Base-by-base conservation (phyloP, 331 rosid species). In the Cydonia oblonga region DNA sequence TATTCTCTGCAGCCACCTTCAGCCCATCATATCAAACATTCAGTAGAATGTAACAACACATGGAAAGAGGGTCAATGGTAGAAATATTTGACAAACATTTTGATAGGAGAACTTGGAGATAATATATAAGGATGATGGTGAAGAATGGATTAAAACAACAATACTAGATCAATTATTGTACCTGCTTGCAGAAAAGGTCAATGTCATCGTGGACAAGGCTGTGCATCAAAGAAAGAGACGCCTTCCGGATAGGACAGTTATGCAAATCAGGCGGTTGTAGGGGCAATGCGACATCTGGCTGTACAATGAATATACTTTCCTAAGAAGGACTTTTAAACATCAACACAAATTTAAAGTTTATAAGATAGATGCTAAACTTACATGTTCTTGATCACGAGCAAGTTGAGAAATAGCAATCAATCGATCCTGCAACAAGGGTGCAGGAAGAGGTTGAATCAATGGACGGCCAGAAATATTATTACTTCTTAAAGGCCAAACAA, bases 351-450 rank as follows among this genome's bases (percentile, higher is more conserved):
- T 64, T 35, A 66, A 13, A 42, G 62, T 49, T 58, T 33, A 40
- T 70, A 69, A 42, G 51, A 42, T 30, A 75, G 77, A 68, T 46
- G 76, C 78, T 22, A 7, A 15, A 61, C 86, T 86, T 81, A 95
- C 98, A 82, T 89, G 97, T 79, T 95, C 98, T 84, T 91, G 98
- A 74, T 95, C 98, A 64, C 88, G 89, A 61, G 97, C 85, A 64
- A 95, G 84, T 82, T 95, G 98, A 64, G 97, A 84, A 78, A 91
- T 85, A 71, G 98, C 96, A 82, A 95, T 86, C 75, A 95, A 64
- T 71, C 96, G 89, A 74, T 92, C 98, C 78, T 90, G 95, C 80
- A 92, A 81, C 80, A 92, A 75, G 81, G 95, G 91, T 46, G 96
- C 87, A 74, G 98, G 90, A 77, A 91, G 84, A 77, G 98, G 93